These are phyloP conservation scores for Trichoderma lentiforme DNA, from an alignment of 2,329 filamentous ascomycete species.

Conservation along the genomic window DNA sequence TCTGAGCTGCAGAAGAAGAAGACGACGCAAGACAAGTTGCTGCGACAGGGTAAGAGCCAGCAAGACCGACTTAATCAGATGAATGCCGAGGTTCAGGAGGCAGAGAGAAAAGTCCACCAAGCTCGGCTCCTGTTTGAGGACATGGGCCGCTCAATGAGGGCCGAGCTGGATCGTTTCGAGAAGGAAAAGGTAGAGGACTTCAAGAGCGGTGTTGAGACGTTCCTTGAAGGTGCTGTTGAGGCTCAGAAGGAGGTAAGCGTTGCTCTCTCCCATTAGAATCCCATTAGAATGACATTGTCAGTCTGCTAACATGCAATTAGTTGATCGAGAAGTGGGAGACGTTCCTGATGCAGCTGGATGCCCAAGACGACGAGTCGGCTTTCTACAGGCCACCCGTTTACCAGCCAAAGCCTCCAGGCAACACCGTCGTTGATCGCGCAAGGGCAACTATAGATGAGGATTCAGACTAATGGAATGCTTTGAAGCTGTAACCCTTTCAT, in stretches of 20 bases:
- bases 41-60: slow-evolving; percentile 90
- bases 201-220: slow-evolving; percentile 96
- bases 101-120: slow-evolving; percentile 89
- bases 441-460: slow-evolving; percentile 58
- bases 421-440: slow-evolving; percentile 60
- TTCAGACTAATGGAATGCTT: slow-evolving; percentile 47
- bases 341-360: slow-evolving; percentile 92
- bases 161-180: slow-evolving; percentile 90
- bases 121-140: slow-evolving; percentile 89
- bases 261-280: neutral
- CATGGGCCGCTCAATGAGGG: slow-evolving; percentile 90
- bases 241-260: slow-evolving; percentile 86
- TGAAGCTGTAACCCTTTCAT: neutral
- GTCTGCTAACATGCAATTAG: slow-evolving; percentile 34
- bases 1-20: slow-evolving; percentile 88
- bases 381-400: slow-evolving; percentile 64
- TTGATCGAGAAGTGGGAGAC: slow-evolving; percentile 94
- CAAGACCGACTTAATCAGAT: slow-evolving; percentile 93
- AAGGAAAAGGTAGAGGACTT: slow-evolving; percentile 98
- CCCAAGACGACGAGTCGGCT: slow-evolving; percentile 76
- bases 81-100: slow-evolving; percentile 89
- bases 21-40: slow-evolving; percentile 85
- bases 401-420: slow-evolving; percentile 47
- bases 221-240: slow-evolving; percentile 93
- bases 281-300: neutral